Evolutionary conservation across 768 basidiomycete genomes (phyloP), one percentile per base, ranked within the genome.

Genomic region (Trametes sanguinea): DNA sequence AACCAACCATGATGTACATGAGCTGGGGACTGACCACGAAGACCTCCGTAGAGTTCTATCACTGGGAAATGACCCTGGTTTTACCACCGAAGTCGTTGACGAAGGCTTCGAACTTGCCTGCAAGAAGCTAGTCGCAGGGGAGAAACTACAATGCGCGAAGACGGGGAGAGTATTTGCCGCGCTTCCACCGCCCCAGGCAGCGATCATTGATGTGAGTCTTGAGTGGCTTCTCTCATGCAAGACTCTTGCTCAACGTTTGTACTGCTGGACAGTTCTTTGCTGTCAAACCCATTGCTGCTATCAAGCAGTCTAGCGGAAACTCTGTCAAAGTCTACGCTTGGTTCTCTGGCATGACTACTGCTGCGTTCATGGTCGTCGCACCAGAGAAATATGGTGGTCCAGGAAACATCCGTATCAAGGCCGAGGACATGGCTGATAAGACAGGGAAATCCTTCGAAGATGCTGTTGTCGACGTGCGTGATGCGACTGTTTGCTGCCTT

Each of bases 311-410:
- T 1, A 67, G 68, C 52, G 48, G 51, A 13, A 55, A 54, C 11
- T 54, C 55, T 1, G 55, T 67, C 14, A 63, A 66, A 51, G 35
- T 65, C 9, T 65, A 46, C 43, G 44, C 48, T 2, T 67, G 66
- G 66, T 54, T 45, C n/a, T 32, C 60, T 3, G 67, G 59, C 29
- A 47, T 54, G 16, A 55, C 62, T 3, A 61, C 52, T 10, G 55
- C 51, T 2, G 6, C 54, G 0, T 65, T 65, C 30, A 53, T 56
- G 40, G 46, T 63, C 14, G 58, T 54, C 33, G 64, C 64, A 3
- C 64, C 64, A 2, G 60, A 61, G 53, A 39, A 46, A 27, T 47
- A 54, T 7, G 67, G 67, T n/a, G 67, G 67, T 0, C 42, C 16
- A 8, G 67, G 67, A 2, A 51, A 65, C 40, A n/a, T 65, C 1